Evolutionary conservation across 108 stramenopile genomes (phyloP), one percentile per base, ranked within the genome.

Genomic region (Epithemia pelagica): DNA sequence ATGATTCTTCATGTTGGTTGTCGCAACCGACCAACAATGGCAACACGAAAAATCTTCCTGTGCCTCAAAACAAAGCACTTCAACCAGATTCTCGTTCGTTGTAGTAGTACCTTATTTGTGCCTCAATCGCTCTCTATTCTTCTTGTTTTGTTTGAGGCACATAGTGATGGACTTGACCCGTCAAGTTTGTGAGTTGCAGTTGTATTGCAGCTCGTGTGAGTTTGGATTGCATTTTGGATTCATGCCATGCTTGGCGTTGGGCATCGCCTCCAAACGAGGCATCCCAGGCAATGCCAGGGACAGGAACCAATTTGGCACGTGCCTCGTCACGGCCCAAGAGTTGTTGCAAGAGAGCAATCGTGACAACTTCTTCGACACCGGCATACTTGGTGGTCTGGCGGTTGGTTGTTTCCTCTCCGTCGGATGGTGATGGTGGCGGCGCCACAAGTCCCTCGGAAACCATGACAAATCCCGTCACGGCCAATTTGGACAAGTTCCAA

Each of bases 141-240:
- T n/a, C n/a, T n/a, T n/a, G n/a, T n/a, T n/a, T n/a, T n/a, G n/a
- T n/a, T n/a, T n/a, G n/a, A n/a, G n/a, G n/a, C n/a, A n/a, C n/a
- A 46, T 46, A 66, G 67, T 86, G 85, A 24, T 72, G 26, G 54
- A 84, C 86, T 10, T 37, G 30, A 10, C 86, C 86, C 23, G 54
- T 56, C 46, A 90, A 70, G 21, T 67, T 65, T 59, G 94, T 63
- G 57, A 81, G 59, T 30, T 81, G 68, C 63, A 95, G 63, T 62
- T 96, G 96, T 37, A 28, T 58, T 53, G 69, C 76, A 21, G 96
- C 77, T 29, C 96, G 70, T 24, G 72, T 67, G 15, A 72, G 28
- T 65, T 96, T 96, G 74, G 85, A 87, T 60, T 79, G 74, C 96
- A 96, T 96, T 76, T 96, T 96, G 26, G 64, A 68, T 65, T 92